Conservation (phyloP, 73 alveolate species). For the Blepharisma stoltei region DNA sequence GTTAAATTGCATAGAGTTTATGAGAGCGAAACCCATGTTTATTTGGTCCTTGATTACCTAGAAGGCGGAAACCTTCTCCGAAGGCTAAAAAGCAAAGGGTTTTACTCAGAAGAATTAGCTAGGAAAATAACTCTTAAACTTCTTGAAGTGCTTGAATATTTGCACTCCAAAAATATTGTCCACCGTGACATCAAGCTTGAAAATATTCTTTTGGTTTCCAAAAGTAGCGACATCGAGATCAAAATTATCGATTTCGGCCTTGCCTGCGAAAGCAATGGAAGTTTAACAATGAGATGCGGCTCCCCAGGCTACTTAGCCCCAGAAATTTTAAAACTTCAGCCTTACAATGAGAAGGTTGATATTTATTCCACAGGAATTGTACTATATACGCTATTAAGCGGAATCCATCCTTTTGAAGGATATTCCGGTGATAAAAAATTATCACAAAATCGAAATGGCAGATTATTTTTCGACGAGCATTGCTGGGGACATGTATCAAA, state of each 20-base stretch:
- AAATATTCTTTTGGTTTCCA: slow-evolving; percentile 42
- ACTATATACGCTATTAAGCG: slow-evolving; percentile 48
- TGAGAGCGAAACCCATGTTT: slow-evolving; percentile 51
- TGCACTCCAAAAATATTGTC: slow-evolving; percentile 33
- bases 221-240: slow-evolving; percentile 40
- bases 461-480: slow-evolving; percentile 25
- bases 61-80: slow-evolving; percentile 60
- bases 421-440: slow-evolving; percentile 38
- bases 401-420: slow-evolving; percentile 51
- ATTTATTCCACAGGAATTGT: slow-evolving; percentile 59
- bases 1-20: slow-evolving; percentile 45
- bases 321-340: slow-evolving; percentile 47
- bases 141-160: slow-evolving; percentile 38
- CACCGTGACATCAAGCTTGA: slow-evolving; percentile 56
- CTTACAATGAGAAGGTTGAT: slow-evolving; percentile 52
- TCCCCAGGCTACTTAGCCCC: slow-evolving; percentile 75
- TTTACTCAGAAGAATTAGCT: slow-evolving; percentile 51
- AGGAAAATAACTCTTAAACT: slow-evolving; percentile 30
- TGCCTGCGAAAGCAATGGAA: slow-evolving; percentile 47
- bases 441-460: slow-evolving; percentile 41
- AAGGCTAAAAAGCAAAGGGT: slow-evolving; percentile 32
- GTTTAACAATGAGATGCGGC: slow-evolving; percentile 58
- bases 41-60: slow-evolving; percentile 53
- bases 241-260: slow-evolving; percentile 63
- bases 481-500: slow-evolving; percentile 27